Base-by-base conservation (phyloP, 208 protist genomes). In the Phytomonas sp. region DNA sequence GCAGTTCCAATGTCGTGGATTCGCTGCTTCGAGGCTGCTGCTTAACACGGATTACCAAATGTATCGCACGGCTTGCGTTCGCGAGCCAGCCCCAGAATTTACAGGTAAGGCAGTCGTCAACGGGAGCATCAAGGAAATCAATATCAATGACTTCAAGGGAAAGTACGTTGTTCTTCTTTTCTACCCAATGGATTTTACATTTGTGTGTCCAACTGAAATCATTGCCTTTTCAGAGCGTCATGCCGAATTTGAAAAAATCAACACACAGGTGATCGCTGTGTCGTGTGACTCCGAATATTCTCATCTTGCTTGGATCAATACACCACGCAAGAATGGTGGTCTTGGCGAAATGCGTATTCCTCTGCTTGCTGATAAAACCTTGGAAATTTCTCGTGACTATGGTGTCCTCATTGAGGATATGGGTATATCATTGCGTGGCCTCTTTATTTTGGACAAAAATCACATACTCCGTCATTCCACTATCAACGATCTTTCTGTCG, bases 121-220 rank as follows among this genome's bases (percentile, higher is more conserved):
- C 26, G 96, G 96, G 59, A 87, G 95, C 34, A 97, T 98, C 67
- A 94, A 95, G 81, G 83, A 91, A 36, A 85, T 98, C 77, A 94
- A 75, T 69, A 86, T 91, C 23, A 82, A 78, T 32, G 92, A 98
- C 73, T 98, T 93, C 89, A 86, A 84, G 66, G 95, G 94, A 59
- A 97, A 97, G 78, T 98, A 97, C 65, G 52, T 98, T 23, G 92
- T 98, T 62, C 82, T 98, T 6, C 87, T 98, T 68, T 98, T 98
- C 81, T 98, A 98, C 73, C 97, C 97, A 29, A 87, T 98, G 73
- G 97, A 98, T 75, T 99, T 98, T 80, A 98, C 97, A 0, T 98
- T 99, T 82, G 97, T 99, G 3, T 99, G 97, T 84, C 97, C 97
- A 37, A 99, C 97, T 26, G 97, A 99, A 84, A 96, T 99, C 67